Evolutionary conservation across 495 filamentous ascomycete species (phyloP), one percentile per base, ranked within the genome.

Genomic region (Aspergillus bridgeri): DNA sequence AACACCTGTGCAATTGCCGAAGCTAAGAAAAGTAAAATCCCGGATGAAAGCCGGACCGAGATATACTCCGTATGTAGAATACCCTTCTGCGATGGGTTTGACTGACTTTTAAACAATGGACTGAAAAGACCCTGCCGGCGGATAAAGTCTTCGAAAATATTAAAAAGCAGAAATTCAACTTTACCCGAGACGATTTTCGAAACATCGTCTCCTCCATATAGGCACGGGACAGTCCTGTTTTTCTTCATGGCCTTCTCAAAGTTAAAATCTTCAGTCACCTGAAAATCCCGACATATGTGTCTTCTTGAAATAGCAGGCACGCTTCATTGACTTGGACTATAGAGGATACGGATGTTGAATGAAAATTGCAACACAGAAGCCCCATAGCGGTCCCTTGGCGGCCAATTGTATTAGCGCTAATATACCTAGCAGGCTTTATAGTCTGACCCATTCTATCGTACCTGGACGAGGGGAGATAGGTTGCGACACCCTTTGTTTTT

Each of bases 111-210:
- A 54, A 19, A 19, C 17, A 53, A 29, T 53, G 15, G 51, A 46
- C 27, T 54, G 25, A 54, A 54, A 54, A 54, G 38, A 54, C 52
- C 42, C 46, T 54, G 25, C 17, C 9, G 11, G 62, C 3, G 52
- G 59, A 57, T 6, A 50, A 46, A 5, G 21, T 11, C 15, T 51
- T 65, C 53, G 45, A 64, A 43, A 55, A 69, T 45, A 53, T 66
- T 23, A 56, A 66, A 48, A 23, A 56, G 43, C 49, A 43, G 54
- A 55, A 55, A 13, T 53, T 55, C 6, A 64, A 54, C 51, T 68
- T 66, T 52, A 65, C 58, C 5, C 58, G 49, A 18, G 50, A 68
- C 5, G 54, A 64, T 47, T 68, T 64, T 58, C 18, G 49, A 18
- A 54, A 60, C 55, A 48, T 53, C 1, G 20, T 66, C 22, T 60